phyloP scores from a whole-genome alignment of 331 rosid species.

The Pyracantha coccinea region DNA sequence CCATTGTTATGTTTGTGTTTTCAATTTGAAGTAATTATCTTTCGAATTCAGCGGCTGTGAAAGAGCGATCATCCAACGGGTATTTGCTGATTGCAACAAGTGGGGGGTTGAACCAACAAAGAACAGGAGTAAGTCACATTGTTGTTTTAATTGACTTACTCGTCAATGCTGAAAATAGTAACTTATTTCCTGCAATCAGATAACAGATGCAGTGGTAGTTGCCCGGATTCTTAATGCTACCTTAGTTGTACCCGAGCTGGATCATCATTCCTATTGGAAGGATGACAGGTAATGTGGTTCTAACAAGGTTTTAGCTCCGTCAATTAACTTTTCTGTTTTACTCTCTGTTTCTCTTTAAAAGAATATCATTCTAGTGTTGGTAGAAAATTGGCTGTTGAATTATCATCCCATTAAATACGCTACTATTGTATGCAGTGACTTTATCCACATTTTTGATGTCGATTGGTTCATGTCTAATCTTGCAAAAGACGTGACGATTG shows the following conservation, averaged over 20 bases:
- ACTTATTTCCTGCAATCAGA: conserved; percentile 41
- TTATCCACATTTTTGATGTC: conserved; percentile 73
- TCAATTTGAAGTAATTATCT: conserved; percentile 1
- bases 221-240: conserved; percentile 97
- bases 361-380: too few relatives aligned
- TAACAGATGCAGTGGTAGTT: conserved; percentile 94
- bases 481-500: conserved; percentile 74
- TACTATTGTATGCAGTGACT: conserved; percentile 57
- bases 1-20: neutral
- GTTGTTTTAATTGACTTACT: neutral
- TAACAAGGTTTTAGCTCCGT: neutral
- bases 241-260: conserved; percentile 92
- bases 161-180: conserved; percentile 13
- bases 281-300: conserved; percentile 62
- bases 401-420: neutral
- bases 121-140: conserved; percentile 78
- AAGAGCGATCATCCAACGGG: conserved; percentile 63
- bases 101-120: conserved; percentile 94
- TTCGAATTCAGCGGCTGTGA: conserved; percentile 48
- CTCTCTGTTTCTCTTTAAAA: neutral
- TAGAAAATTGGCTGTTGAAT: neutral
- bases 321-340: neutral
- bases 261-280: conserved; percentile 93
- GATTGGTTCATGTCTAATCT: conserved; percentile 86
- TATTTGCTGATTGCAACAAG: conserved; percentile 93